Conservation (phyloP, 768 basidiomycete genomes). For the Mrakia frigida region DNA sequence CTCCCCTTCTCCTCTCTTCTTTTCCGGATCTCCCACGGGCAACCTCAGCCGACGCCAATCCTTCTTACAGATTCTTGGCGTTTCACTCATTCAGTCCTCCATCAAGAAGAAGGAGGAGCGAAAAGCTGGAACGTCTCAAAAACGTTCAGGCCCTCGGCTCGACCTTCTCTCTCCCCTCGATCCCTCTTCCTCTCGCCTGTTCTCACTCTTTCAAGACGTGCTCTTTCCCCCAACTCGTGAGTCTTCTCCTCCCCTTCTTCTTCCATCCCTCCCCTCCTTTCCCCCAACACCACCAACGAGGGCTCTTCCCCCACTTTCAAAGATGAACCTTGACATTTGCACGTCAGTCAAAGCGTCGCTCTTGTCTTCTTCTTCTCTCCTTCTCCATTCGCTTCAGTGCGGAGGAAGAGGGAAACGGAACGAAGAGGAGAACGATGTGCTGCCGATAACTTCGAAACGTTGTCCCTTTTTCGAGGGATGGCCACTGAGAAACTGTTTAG, state of each 20-base stretch:
- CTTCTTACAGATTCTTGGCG: too few species aligned
- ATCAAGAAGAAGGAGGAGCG: too few species aligned
- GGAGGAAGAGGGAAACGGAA: background rate
- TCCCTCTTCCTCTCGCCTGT: too few species aligned
- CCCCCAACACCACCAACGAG: background rate
- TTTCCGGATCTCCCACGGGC: too few species aligned
- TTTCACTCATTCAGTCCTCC: too few species aligned
- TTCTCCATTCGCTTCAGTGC: background rate
- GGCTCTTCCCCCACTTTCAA: too few species aligned
- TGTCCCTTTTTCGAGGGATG: background rate
- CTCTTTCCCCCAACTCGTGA: background rate
- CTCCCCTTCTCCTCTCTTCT: too few species aligned
- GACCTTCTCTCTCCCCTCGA: too few species aligned
- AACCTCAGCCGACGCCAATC: too few species aligned
- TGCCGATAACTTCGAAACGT: background rate
- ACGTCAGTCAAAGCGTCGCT: slow-evolving; percentile 10
- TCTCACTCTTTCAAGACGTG: too few species aligned
- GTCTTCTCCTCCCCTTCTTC: background rate
- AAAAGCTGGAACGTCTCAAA: too few species aligned
- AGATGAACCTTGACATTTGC: slow-evolving; percentile 23
- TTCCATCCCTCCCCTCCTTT: background rate
- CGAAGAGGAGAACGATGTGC: background rate
- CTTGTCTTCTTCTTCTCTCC: background rate
- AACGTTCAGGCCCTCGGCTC: too few species aligned
- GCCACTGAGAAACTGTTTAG: background rate